Percentiles rank a stretch among this genome's conserved stretches.
Conservation (phyloP, 148 eudicot genomes). For the Nyssa sinensis region DNA sequence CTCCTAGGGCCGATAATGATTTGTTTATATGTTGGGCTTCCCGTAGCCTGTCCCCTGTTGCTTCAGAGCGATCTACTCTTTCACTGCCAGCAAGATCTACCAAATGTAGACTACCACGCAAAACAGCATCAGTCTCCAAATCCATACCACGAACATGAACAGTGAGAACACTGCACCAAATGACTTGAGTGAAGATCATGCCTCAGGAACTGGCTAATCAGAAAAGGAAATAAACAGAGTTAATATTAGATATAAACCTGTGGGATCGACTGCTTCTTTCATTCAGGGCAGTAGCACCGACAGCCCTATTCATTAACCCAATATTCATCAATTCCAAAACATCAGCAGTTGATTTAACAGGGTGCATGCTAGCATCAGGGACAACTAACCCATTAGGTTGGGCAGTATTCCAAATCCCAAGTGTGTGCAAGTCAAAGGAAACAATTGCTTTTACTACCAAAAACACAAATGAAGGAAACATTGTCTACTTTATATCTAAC, state of each 20-base stretch:
- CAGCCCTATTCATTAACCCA: constrained; percentile 93
- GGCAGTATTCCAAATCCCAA: constrained; percentile 87
- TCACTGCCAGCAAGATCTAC: constrained; percentile 99
- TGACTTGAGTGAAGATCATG: constrained; percentile 9
- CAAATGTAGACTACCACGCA: constrained; percentile 95
- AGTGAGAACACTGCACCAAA: constrained; percentile 71
- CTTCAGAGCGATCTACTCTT: constrained; percentile 96
- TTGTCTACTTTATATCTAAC: not conserved
- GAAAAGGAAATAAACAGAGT: not conserved
- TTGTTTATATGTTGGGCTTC: constrained; percentile 98
- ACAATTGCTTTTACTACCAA: constrained; percentile 8
- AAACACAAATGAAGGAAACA: not conserved
- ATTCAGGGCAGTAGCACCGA: constrained; percentile 90
- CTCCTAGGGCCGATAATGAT: constrained; percentile 92
- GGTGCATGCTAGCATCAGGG: constrained; percentile 96
- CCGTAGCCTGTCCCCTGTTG: constrained; percentile 80
- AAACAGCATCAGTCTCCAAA: constrained; percentile 63
- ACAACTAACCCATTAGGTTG: constrained; percentile 97
- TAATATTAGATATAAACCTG: constrained; percentile 46
- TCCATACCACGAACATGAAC: constrained; percentile 95
- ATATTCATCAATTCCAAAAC: constrained; percentile 86
- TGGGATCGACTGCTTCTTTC: constrained; percentile 99
- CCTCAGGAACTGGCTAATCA: not conserved
- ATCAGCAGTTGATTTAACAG: constrained; percentile 81
- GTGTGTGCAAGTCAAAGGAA: constrained; percentile 86